These are phyloP conservation scores for Alternaria brassicae DNA, from an alignment of 2,329 filamentous ascomycete species.

Conservation along the genomic window DNA sequence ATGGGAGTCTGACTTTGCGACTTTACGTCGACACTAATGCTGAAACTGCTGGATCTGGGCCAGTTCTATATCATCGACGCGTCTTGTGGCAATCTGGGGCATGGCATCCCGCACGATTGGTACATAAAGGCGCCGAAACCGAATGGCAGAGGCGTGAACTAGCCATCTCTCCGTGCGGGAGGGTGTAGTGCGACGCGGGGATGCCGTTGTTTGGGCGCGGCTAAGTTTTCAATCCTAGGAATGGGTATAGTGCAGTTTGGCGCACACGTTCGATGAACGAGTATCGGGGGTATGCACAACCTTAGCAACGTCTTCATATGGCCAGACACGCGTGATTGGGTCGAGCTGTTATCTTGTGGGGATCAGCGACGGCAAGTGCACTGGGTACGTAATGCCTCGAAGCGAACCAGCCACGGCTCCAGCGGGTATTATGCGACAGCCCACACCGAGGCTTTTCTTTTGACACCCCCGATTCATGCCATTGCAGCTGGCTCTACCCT, in stretches of 20 bases:
- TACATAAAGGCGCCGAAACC: too few relatives aligned
- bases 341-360: not conserved
- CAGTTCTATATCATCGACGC: too few relatives aligned
- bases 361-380: constrained; percentile 1
- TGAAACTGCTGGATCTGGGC: constrained; percentile 37
- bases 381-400: constrained; percentile 1
- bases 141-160: too few relatives aligned
- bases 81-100: too few relatives aligned
- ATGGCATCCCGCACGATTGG: too few relatives aligned
- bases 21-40: constrained; percentile 37
- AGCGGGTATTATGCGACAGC: not conserved
- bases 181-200: too few relatives aligned
- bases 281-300: not conserved
- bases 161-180: too few relatives aligned
- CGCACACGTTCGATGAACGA: not conserved
- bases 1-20: constrained; percentile 38
- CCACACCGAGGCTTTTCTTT: not conserved
- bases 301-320: not conserved
- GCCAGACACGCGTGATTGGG: not conserved
- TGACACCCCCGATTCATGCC: not conserved
- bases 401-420: constrained; percentile 1
- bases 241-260: not conserved
- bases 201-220: not conserved
- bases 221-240: not conserved
- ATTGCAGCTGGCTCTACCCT: not conserved